phyloP scores from a whole-genome alignment of 805 yeast genomes.

The Candida argentea region DNA sequence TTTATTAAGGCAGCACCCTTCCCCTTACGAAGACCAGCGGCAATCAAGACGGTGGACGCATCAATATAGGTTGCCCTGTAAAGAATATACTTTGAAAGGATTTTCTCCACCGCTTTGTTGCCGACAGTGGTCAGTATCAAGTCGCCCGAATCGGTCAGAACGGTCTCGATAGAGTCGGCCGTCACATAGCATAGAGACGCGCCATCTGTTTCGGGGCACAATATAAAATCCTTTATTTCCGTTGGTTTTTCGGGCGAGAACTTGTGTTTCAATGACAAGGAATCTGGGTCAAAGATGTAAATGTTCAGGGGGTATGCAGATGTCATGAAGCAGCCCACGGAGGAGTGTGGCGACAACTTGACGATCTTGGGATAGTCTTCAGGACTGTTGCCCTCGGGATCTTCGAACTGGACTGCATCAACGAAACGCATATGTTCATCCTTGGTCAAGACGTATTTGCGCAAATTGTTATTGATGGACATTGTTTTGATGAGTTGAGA shows the following conservation, averaged over 20 bases:
- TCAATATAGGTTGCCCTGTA: slow-evolving; percentile 35
- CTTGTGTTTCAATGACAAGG: slow-evolving; percentile 44
- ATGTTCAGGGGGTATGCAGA: slow-evolving; percentile 56
- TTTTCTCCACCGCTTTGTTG: slow-evolving; percentile 10
- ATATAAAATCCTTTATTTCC: slow-evolving; percentile 49
- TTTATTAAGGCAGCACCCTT: slow-evolving; percentile 34
- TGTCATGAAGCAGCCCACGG: slow-evolving; percentile 59
- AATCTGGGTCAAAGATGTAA: slow-evolving; percentile 47
- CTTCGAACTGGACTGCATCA: slow-evolving; percentile 51
- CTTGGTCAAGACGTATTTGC: slow-evolving; percentile 48
- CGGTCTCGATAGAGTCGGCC: slow-evolving; percentile 36
- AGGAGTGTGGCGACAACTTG: slow-evolving; percentile 45
- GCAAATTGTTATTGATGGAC: slow-evolving; percentile 59
- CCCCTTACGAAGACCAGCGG: slow-evolving; percentile 20
- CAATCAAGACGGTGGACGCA: slow-evolving; percentile 20
- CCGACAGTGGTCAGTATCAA: slow-evolving; percentile 16
- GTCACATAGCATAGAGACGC: slow-evolving; percentile 57
- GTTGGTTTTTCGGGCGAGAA: slow-evolving; percentile 44
- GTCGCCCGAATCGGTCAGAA: slow-evolving; percentile 40
- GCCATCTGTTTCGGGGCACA: slow-evolving; percentile 51
- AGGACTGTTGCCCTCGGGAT: slow-evolving; percentile 22
- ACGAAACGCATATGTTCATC: slow-evolving; percentile 53
- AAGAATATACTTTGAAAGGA: slow-evolving; percentile 19
- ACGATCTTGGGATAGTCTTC: slow-evolving; percentile 60
- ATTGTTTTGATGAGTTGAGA: slow-evolving; percentile 42